Percentiles rank a stretch among this genome's conserved stretches.
These are phyloP conservation scores for Cryptosporidium canis DNA, from an alignment of 169 alveolate genomes.

Conservation along the genomic window DNA sequence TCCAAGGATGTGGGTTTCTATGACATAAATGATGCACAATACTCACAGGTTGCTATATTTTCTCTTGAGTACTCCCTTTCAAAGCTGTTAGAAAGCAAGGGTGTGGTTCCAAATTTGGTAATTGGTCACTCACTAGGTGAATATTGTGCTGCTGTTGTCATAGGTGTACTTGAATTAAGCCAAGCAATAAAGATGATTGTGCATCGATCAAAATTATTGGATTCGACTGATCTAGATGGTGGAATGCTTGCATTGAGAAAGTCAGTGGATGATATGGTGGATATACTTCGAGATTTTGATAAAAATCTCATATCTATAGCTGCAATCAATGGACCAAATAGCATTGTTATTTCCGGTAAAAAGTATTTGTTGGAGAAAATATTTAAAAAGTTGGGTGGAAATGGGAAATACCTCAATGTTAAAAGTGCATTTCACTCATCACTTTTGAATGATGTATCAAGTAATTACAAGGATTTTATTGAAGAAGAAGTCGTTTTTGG, in stretches of 20 bases:
- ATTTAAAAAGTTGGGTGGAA: slow-evolving; percentile 9
- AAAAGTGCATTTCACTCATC: slow-evolving; percentile 52
- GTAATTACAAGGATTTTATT: slow-evolving; percentile 17
- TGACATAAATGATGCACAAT: slow-evolving; percentile 17
- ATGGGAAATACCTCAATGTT: slow-evolving; percentile 40
- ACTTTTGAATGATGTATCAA: slow-evolving; percentile 8
- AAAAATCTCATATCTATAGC: slow-evolving; percentile 27
- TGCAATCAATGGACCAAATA: slow-evolving; percentile 63
- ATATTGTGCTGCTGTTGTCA: slow-evolving; percentile 79
- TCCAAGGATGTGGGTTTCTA: slow-evolving; percentile 14
- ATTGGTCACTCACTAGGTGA: slow-evolving; percentile 82
- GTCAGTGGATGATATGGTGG: not conserved
- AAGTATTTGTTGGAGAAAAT: not conserved
- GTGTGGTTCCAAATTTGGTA: slow-evolving; percentile 69
- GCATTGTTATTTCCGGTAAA: slow-evolving; percentile 47
- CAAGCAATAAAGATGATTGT: slow-evolving; percentile 21
- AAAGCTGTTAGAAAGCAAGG: slow-evolving; percentile 57
- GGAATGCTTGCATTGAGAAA: slow-evolving; percentile 59
- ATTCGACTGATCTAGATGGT: not conserved
- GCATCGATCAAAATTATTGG: slow-evolving; percentile 21
- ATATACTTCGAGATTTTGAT: not conserved
- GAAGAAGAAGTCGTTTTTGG: slow-evolving; percentile 32
- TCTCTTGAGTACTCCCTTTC: slow-evolving; percentile 59
- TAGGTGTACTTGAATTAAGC: slow-evolving; percentile 70
- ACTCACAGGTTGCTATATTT: slow-evolving; percentile 72